Percentiles rank a stretch among this genome's conserved stretches.
Conservation (phyloP, 2,329 filamentous ascomycete genomes). For the Aspergillus thermomutatus region DNA sequence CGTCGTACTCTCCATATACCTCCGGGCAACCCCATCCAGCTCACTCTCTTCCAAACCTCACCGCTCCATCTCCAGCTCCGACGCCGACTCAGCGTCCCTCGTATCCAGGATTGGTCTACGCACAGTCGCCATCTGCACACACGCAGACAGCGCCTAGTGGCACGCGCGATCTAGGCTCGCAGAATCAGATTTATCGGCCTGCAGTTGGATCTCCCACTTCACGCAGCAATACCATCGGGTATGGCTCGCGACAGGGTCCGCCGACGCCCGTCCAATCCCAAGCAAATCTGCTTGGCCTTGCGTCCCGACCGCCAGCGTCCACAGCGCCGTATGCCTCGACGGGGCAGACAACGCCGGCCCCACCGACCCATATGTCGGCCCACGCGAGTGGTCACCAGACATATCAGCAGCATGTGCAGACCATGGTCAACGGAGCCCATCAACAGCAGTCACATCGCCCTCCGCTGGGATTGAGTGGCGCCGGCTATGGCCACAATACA, state of each 20-base stretch:
- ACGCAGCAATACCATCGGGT: conserved; percentile 27
- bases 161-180: conserved; percentile 30
- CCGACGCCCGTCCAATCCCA: conserved; percentile 31
- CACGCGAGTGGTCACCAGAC: conserved; percentile 23
- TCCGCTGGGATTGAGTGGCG: conserved; percentile 27
- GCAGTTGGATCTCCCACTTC: conserved; percentile 29
- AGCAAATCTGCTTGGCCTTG: conserved; percentile 25
- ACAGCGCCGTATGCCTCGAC: conserved; percentile 26
- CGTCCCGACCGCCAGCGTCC: conserved; percentile 24
- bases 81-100: conserved; percentile 31
- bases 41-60: conserved; percentile 21
- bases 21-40: conserved; percentile 22
- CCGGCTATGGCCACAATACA: conserved; percentile 31
- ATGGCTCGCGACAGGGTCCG: conserved; percentile 31
- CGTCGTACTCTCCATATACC: conserved; percentile 29
- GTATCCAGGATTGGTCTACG: conserved; percentile 28
- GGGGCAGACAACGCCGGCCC: conserved; percentile 20
- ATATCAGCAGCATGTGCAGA: conserved; percentile 39
- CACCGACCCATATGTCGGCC: conserved; percentile 16
- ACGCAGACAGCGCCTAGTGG: conserved; percentile 18
- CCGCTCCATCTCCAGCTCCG: conserved; percentile 33
- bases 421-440: conserved; percentile 35
- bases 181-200: conserved; percentile 22
- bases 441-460: conserved; percentile 33
- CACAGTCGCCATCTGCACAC: conserved; percentile 26